Base-by-base conservation (phyloP, 2,329 filamentous ascomycete species). In the Xylariaceae sp. region DNA sequence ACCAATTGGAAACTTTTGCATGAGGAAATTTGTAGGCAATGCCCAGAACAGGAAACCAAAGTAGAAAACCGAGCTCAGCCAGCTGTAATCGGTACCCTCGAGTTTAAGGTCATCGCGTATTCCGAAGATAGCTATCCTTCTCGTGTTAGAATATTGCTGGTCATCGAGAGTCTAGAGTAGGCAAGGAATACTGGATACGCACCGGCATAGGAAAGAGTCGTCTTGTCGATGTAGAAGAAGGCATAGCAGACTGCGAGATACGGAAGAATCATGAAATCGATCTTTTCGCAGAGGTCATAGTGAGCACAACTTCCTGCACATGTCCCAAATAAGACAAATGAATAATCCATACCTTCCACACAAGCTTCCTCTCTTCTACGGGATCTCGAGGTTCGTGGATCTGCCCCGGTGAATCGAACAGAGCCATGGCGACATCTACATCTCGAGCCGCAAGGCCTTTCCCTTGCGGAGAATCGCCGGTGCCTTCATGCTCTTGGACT, bases 261-360 rank as follows among this genome's bases (percentile, higher is more conserved):
- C 2, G 78, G 78, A n/a, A 82, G 49, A 49, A 82, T 79, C 70
- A 79, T 76, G 5, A 73, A 65, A 52, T 82, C 78, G 44, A 82
- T 77, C 59, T 52, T 22, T 12, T n/a, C n/a, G n/a, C n/a, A n/a
- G n/a, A 19, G 16, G 35, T 5, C 14, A 6, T 3, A n/a, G 4
- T 7, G 12, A 8, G 16, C 27, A 14, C 27, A 29, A 29, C 14
- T 8, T 8, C 25, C 25, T 8, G 14, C 12, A 16, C 16, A 32
- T 8, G 12, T 32, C 12, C 8, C 12, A 12, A 32, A 32, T 8
- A 14, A 29, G 25, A 29, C 25, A 32, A 8, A 32, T 12, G 27
- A 16, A 12, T 14, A 4, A 12, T 14, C 11, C 17, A 49, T 19
- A 47, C 49, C 44, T 80, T 82, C 53, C 75, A 66, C 14, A 61